These are phyloP conservation scores for Eutrema salsugineum DNA, from an alignment of 441 rosid genomes.

Conservation along the genomic window DNA sequence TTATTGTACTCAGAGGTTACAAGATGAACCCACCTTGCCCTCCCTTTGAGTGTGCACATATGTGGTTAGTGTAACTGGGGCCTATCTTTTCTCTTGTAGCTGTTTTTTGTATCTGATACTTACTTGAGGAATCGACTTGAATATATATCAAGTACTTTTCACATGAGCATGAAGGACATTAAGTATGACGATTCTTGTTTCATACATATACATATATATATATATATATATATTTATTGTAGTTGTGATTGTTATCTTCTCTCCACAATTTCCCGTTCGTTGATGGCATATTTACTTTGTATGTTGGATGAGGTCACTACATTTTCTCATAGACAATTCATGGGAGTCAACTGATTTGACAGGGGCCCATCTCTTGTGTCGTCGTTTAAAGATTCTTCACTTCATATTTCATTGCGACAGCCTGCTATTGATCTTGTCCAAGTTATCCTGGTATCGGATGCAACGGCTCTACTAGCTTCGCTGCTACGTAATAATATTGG, in stretches of 20 bases:
- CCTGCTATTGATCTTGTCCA: conserved; percentile 97
- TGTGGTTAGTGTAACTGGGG: conserved; percentile 65
- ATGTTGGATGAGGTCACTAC: not conserved
- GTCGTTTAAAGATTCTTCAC: conserved; percentile 84
- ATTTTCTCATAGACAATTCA: conserved; percentile 1
- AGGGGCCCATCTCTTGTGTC: conserved; percentile 98
- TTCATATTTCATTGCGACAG: conserved; percentile 85
- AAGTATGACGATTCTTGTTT: not conserved
- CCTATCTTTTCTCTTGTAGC: conserved; percentile 21
- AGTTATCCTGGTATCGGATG: conserved; percentile 86
- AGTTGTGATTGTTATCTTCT: not conserved
- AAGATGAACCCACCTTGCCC: conserved; percentile 98
- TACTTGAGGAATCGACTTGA: conserved; percentile 3
- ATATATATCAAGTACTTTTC: conserved; percentile 4
- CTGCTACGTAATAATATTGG: conserved; percentile 41
- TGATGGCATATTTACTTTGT: not conserved
- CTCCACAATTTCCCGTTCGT: not conserved
- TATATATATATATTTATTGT: not conserved
- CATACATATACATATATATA: not conserved
- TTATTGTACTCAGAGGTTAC: conserved; percentile 91
- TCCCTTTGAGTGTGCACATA: conserved; percentile 97
- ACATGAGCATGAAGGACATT: conserved; percentile 5
- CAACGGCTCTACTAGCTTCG: conserved; percentile 70
- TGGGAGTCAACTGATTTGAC: conserved; percentile 38
- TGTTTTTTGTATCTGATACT: conserved; percentile 4